Evolutionary conservation across 2,329 filamentous ascomycete species (phyloP), one percentile per base, ranked within the genome.

Genomic region (Polytolypa hystricis): DNA sequence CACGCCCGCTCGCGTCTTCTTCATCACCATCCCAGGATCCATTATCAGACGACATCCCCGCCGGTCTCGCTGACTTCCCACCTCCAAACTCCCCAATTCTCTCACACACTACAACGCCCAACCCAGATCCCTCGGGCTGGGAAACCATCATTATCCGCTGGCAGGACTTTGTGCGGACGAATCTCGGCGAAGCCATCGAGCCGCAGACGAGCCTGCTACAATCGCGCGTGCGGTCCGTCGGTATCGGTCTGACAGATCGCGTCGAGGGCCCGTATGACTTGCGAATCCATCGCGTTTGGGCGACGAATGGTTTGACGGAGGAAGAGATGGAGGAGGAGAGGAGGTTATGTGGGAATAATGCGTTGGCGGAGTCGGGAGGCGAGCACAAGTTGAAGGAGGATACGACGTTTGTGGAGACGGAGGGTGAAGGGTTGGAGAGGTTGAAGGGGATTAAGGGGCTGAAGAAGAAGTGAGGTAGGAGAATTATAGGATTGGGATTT

Each of bases 141-240:
- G 89, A 98, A 69, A 95, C 91, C 2, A 74, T 95, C n/a, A 61
- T 93, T 31, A 81, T 98, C 45, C 82, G 81, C 43, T 91, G 87
- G 73, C 81, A 79, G 49, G 85, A 93, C 46, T 96, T 98, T 61
- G 89, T 98, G 41, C 73, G 91, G 44, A 98, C 91, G 10, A 96
- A 95, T 55, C 77, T 93, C 53, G 91, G 91, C 5, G 77, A 84
- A 50, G 84, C 93, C 1, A 79, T 95, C 4, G 87, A 96, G 64
- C 91, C 91, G 20, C 89, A 96, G 67, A 79, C 80, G 9, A 86
- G 93, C 57, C 79, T 98, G 61, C 63, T 95, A 56, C 76, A 81
- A 43, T 82, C 93, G 51, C 87, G 85, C 58, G 79, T 98, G 19
- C 74, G 77, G 53, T 93, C 79, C 18, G 68, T 98, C 14, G 91